These are phyloP conservation scores for Rhizoclosmatium globosum DNA, from an alignment of 192 early-diverging fungal species.

Conservation along the genomic window DNA sequence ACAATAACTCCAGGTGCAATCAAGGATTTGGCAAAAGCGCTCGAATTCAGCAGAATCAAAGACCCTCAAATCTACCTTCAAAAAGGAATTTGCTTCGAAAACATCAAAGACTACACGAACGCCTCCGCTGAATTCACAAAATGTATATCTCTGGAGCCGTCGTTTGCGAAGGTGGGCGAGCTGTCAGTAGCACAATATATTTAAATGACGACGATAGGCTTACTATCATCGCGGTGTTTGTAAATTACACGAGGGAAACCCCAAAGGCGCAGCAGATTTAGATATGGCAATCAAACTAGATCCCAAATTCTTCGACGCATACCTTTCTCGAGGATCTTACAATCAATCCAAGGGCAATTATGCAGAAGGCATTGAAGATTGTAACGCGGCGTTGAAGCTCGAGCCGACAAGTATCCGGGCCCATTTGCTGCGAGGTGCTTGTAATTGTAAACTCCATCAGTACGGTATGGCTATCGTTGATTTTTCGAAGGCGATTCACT, in stretches of 20 bases:
- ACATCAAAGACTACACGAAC: conserved; percentile 51
- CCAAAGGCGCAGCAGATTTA: conserved; percentile 50
- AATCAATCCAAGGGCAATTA: conserved; percentile 48
- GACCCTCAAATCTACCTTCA: conserved; percentile 66
- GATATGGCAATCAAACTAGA: conserved; percentile 53
- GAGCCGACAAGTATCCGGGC: conserved; percentile 63
- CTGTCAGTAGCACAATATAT: neutral
- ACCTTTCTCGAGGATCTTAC: conserved; percentile 57
- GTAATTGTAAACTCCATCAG: conserved; percentile 54
- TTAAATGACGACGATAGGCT: conserved; percentile 27
- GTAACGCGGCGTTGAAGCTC: conserved; percentile 54
- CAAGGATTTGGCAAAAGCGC: conserved; percentile 49
- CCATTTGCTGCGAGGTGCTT: conserved; percentile 56
- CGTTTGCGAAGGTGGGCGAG: conserved; percentile 50
- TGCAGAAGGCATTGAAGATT: conserved; percentile 57
- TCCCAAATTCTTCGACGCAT: conserved; percentile 62
- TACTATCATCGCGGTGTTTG: conserved; percentile 64
- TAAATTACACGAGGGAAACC: conserved; percentile 50
- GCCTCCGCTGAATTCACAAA: conserved; percentile 54
- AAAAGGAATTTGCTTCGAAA: conserved; percentile 61
- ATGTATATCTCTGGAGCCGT: conserved; percentile 49
- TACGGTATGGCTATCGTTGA: conserved; percentile 51
- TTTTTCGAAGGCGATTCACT: conserved; percentile 53
- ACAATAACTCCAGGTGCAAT: conserved; percentile 50
- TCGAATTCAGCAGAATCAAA: conserved; percentile 46